Base-by-base conservation (phyloP, 352 stramenopile genomes). In the Globisporangium cederbergense region DNA sequence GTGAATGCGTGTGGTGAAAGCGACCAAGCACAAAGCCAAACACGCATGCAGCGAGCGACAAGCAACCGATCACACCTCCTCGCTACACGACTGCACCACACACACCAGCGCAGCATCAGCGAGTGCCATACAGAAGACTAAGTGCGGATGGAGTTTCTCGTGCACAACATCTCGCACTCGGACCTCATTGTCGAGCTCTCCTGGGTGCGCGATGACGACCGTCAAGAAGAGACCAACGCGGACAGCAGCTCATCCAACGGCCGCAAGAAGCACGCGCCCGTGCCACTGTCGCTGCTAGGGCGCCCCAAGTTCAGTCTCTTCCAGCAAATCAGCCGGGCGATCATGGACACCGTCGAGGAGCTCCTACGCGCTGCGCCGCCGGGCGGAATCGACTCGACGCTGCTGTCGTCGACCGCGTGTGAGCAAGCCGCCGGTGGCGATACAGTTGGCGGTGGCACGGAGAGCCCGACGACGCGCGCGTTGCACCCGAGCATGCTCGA, bases 121-220 rank as follows among this genome's bases (percentile, higher is more conserved):
- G 22, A 11, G 10, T 4, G 5, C 43, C n/a, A 2, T 2, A 52
- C 46, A 13, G 8, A 52, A 20, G 14, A n/a, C 25, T 14, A 40
- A 9, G 16, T 38, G 28, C 11, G 9, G 16, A 56, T 98, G 70
- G 96, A 99, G 72, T 91, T 99, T 58, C 79, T 99, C 25, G 90
- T 99, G 65, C 94, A 98, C 82, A 99, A 98, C 77, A 95, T 98
- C 64, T 98, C 92, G 56, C 96, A 99, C 73, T 98, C 94, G 55
- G 96, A 99, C 76, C 70, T 99, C 18, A 83, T 99, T 20, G 77
- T 99, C 22, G 84, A 95, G 78, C 84, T 95, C 65, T 90, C 83
- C 64, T 91, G 86, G 79, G 62, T 90, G 42, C 76, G 75, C n/a
- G 73, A 78, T 25, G 74, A 4, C 30, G 74, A 4, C 32, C n/a